These are phyloP conservation scores for Strobilomyces confusus DNA, from an alignment of 768 basidiomycete species.

Conservation along the genomic window DNA sequence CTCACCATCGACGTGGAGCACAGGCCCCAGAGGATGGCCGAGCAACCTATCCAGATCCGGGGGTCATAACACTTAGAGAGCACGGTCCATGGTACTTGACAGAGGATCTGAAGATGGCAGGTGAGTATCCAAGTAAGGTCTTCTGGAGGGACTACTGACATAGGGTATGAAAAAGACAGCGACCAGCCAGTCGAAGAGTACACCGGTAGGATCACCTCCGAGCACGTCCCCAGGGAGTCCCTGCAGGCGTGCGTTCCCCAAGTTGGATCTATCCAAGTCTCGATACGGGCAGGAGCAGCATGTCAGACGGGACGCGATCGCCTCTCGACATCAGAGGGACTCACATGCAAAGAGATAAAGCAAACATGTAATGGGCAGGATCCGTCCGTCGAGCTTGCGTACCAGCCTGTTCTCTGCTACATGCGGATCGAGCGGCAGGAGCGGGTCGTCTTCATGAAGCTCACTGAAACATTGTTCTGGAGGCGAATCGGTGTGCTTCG, in stretches of 20 bases:
- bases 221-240: conserved; percentile 63
- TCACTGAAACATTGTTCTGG: conserved; percentile 4
- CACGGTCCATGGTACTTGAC: conserved; percentile 65
- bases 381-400: conserved; percentile 61
- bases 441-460: conserved; percentile 16
- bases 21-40: conserved; percentile 70
- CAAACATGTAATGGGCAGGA: conserved; percentile 68
- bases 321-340: conserved; percentile 23
- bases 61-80: conserved; percentile 66
- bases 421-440: conserved; percentile 14
- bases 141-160: conserved; percentile 36
- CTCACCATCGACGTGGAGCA: conserved; percentile 68
- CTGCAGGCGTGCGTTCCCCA: conserved; percentile 77
- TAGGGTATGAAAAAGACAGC: conserved; percentile 80
- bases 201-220: conserved; percentile 62
- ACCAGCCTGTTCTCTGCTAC: conserved; percentile 51
- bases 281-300: too few species aligned
- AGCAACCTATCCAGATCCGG: conserved; percentile 63
- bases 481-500: conserved; percentile 13
- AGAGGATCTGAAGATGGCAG: conserved; percentile 49
- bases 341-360: conserved; percentile 74
- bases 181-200: conserved; percentile 74
- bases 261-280: conserved; percentile 70
- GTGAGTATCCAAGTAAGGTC: background rate
- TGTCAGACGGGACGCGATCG: background rate